Evolutionary conservation across 2,329 filamentous ascomycete genomes (phyloP), one percentile per base, ranked within the genome.

Genomic region (Claviceps maximensis): DNA sequence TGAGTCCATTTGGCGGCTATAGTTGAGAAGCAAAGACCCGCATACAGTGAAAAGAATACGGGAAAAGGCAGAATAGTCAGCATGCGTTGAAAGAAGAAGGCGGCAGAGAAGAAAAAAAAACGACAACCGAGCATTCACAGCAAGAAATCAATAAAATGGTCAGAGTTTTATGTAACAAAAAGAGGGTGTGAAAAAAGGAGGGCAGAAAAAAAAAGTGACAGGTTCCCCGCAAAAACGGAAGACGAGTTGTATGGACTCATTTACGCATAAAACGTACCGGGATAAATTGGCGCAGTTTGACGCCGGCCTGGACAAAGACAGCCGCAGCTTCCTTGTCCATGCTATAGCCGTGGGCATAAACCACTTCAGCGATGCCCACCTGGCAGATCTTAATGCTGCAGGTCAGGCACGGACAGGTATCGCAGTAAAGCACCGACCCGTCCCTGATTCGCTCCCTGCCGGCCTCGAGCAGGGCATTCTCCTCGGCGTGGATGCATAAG

Each of bases 311-410:
- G 54, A 80, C 74, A 59, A 98, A 87, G 29, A 98, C 86, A 50
- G 80, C 79, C 9, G 90, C 89, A 40, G 89, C 87, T 67, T 88
- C 82, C 42, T 74, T 79, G 64, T 98, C 93, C 85, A 98, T 96
- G 66, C 91, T 91, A 67, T 98, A 98, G 27, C 86, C 83, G 65
- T 94, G 86, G 58, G 83, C 90, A 63, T 95, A 98, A 15, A 98
- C 90, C 15, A 98, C 93, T 74, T 98, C 93, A 44, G 80, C 82
- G 59, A 98, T 95, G 19, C 93, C 93, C 8, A 97, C 89, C 71
- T 98, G 93, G 23, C 89, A 87, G 63, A 98, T 97, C 74, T 98
- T 98, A 73, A 98, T 95, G 62, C 89, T 95, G 69, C 93, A 98
- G 2, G 93, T 98, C 67, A 98, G 74, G 66, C 93, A 98, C 4